Evolutionary conservation across 345 rosid genomes (phyloP).

Genomic region (Rhodomyrtus tomentosa): DNA sequence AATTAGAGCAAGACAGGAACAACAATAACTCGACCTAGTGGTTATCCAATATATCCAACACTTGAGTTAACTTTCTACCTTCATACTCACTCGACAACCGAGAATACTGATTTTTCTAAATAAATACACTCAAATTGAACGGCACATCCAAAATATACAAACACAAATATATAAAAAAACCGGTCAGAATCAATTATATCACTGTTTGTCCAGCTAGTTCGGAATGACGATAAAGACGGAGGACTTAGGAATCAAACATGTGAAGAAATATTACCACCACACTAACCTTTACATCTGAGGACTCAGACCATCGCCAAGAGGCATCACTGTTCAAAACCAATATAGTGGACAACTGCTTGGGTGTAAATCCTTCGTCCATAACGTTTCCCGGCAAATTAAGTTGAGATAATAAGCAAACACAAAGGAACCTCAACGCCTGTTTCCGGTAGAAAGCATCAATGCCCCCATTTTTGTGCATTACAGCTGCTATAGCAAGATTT

Average conservation of each 20-base stretch:
- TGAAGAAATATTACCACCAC: not conserved
- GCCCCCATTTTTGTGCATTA: constrained; percentile 50
- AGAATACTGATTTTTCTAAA: not conserved
- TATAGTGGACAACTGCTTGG: constrained; percentile 49
- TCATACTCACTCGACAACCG: not conserved
- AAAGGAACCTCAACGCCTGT: constrained; percentile 82
- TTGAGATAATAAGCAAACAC: constrained; percentile 88
- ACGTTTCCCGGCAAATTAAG: constrained; percentile 90
- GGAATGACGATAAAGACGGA: not conserved
- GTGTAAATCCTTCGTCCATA: constrained; percentile 57
- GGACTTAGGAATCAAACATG: not conserved
- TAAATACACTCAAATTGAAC: not conserved
- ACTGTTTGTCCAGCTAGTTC: not conserved
- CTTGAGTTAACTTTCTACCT: not conserved
- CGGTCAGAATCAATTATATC: not conserved
- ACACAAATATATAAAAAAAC: not conserved
- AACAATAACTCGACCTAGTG: not conserved
- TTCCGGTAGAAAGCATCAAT: constrained; percentile 74
- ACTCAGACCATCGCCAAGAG: constrained; percentile 67
- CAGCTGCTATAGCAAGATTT: constrained; percentile 91
- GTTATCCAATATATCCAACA: not conserved
- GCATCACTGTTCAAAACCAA: constrained; percentile 60
- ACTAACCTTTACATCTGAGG: constrained; percentile 76
- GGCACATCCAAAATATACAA: not conserved
- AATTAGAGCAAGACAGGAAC: not conserved